phyloP scores from a whole-genome alignment of 352 stramenopile genomes.

The Globisporangium paddicum region DNA sequence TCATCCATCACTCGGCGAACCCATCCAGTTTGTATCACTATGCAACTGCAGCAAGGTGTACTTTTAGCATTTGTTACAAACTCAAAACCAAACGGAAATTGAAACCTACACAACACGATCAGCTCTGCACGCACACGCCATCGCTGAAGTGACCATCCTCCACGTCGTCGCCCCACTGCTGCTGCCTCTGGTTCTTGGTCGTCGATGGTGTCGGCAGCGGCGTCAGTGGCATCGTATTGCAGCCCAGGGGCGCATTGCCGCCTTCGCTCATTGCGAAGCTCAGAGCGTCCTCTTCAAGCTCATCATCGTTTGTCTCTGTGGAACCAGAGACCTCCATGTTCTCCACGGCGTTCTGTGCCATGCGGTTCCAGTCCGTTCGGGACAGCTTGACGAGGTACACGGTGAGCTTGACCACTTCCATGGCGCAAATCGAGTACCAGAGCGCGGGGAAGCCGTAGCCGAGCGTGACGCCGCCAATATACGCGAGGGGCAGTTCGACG shows the following conservation, averaged over 20 bases:
- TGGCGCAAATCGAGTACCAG: conserved; percentile 41
- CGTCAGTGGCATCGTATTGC: conserved; percentile 27
- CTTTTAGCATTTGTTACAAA: too few species aligned
- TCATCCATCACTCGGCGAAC: too few species aligned
- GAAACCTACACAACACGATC: too few species aligned
- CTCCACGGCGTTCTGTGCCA: conserved; percentile 31
- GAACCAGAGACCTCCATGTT: conserved; percentile 25
- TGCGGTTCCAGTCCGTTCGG: conserved; percentile 37
- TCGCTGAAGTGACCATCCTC: too few species aligned
- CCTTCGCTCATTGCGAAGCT: conserved; percentile 33
- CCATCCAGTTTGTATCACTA: too few species aligned
- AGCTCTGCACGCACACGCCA: too few species aligned
- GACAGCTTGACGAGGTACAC: conserved; percentile 31
- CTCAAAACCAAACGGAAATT: too few species aligned
- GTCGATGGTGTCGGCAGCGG: conserved; percentile 10
- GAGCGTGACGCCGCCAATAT: conserved; percentile 34
- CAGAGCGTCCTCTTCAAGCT: conserved; percentile 18
- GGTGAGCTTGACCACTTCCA: conserved; percentile 39
- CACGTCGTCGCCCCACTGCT: too few species aligned
- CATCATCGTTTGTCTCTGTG: too few species aligned
- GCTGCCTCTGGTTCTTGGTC: too few species aligned
- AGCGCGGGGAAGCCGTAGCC: conserved; percentile 39
- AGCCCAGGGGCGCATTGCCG: conserved; percentile 45
- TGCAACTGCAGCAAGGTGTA: too few species aligned
- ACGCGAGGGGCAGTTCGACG: conserved; percentile 42